Evolutionary conservation across 2,329 filamentous ascomycete species (phyloP).

Genomic region (Aureobasidium sp.): DNA sequence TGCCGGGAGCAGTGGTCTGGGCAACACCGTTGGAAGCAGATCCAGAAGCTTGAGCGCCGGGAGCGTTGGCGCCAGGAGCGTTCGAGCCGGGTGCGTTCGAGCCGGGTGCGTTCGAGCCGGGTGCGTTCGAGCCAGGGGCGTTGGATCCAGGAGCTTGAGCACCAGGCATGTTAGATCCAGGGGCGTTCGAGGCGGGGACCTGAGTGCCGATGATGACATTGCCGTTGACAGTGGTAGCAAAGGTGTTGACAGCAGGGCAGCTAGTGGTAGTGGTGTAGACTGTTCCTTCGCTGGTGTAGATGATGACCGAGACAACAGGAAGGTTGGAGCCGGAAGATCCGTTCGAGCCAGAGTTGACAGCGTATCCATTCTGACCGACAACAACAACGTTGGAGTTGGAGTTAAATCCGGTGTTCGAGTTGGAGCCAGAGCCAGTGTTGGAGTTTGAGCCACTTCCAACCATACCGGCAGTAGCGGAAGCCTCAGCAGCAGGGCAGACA

Average conservation of each 20-base stretch:
- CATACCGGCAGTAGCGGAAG: background rate
- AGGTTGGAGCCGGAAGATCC: background rate
- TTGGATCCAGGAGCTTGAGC: background rate
- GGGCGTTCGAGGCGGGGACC: no score
- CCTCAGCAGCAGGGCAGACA: background rate
- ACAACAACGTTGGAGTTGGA: background rate
- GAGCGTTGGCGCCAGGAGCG: background rate
- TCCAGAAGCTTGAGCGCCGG: background rate
- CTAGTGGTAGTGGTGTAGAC: conserved; percentile 1
- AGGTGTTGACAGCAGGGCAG: conserved; percentile 3
- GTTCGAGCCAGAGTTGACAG: background rate
- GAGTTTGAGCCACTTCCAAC: background rate
- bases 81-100: background rate
- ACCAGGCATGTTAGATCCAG: no score
- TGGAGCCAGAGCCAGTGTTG: background rate
- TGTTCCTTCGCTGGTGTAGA: background rate
- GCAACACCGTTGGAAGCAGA: background rate
- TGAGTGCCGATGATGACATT: background rate
- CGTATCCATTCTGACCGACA: background rate
- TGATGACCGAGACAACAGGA: background rate
- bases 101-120: background rate
- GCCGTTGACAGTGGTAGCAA: background rate
- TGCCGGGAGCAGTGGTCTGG: no score
- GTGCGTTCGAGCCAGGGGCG: no score
- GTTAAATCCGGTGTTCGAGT: background rate